Conservation (phyloP, 2,329 filamentous ascomycete species). For the Botrytis paeoniae region DNA sequence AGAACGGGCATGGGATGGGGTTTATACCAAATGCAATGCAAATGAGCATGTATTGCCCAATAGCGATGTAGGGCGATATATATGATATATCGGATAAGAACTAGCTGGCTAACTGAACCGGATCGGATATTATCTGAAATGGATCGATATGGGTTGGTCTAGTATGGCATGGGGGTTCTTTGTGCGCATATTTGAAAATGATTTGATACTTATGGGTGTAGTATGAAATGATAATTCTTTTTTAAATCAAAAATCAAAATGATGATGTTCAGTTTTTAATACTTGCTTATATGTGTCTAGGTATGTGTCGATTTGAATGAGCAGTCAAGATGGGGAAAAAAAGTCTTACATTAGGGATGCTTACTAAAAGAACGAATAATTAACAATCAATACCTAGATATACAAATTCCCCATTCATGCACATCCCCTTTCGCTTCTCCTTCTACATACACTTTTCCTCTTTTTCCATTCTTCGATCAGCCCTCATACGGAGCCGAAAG, state of each 20-base stretch:
- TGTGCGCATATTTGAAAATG: neutral
- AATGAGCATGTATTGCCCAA: conserved; percentile 1
- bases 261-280: neutral
- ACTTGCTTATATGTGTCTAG: neutral
- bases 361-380: neutral
- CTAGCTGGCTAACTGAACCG: neutral
- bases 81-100: neutral
- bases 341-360: neutral
- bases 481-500: neutral
- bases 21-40: neutral
- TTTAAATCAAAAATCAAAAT: neutral
- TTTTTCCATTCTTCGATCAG: neutral
- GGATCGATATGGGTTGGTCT: neutral
- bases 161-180: neutral
- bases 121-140: neutral
- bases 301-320: neutral
- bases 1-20: conserved; percentile 4
- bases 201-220: neutral
- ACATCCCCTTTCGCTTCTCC: neutral
- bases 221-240: conserved; percentile 8
- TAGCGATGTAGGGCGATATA: neutral
- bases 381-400: neutral
- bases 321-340: too few relatives aligned
- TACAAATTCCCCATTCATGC: neutral
- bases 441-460: too few relatives aligned